These are phyloP conservation scores for Pythium phragmitis DNA, from an alignment of 352 stramenopile genomes.

Conservation along the genomic window DNA sequence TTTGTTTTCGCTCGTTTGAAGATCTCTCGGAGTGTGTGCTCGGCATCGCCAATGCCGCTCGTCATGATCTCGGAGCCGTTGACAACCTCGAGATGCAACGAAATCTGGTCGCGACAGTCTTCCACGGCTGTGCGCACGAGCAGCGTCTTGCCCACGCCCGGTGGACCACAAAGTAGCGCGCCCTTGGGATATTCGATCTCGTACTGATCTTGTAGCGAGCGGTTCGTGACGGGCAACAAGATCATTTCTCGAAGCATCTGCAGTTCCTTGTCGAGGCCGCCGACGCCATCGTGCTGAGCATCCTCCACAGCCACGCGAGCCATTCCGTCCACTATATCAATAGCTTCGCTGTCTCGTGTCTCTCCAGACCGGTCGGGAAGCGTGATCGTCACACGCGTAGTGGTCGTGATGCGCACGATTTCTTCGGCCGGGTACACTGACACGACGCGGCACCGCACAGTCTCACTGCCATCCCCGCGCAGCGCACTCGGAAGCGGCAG, in stretches of 20 bases:
- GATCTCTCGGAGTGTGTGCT: slow-evolving; percentile 55
- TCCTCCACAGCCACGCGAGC: background rate
- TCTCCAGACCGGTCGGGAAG: slow-evolving; percentile 10
- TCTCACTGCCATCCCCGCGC: slow-evolving; percentile 9
- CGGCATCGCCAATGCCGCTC: slow-evolving; percentile 65
- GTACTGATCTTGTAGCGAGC: slow-evolving; percentile 29
- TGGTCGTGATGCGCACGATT: slow-evolving; percentile 33
- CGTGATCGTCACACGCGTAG: slow-evolving; percentile 60
- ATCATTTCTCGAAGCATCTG: slow-evolving; percentile 66
- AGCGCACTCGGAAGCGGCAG: slow-evolving; percentile 32
- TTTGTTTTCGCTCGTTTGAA: slow-evolving; percentile 48
- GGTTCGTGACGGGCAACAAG: slow-evolving; percentile 49
- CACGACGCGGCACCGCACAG: slow-evolving; percentile 17
- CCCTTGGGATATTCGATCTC: slow-evolving; percentile 71
- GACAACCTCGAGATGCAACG: slow-evolving; percentile 63
- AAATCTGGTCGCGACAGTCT: slow-evolving; percentile 47
- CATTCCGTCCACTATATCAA: background rate
- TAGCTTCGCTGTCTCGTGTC: background rate
- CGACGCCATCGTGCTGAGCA: slow-evolving; percentile 24
- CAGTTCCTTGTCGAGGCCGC: slow-evolving; percentile 68
- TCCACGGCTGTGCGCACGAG: slow-evolving; percentile 68
- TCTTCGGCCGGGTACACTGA: slow-evolving; percentile 26
- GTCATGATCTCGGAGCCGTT: slow-evolving; percentile 85
- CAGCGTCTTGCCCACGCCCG: slow-evolving; percentile 81
- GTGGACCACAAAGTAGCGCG: slow-evolving; percentile 68